phyloP scores from a whole-genome alignment of 495 filamentous ascomycete species.

The Tirmania nivea region DNA sequence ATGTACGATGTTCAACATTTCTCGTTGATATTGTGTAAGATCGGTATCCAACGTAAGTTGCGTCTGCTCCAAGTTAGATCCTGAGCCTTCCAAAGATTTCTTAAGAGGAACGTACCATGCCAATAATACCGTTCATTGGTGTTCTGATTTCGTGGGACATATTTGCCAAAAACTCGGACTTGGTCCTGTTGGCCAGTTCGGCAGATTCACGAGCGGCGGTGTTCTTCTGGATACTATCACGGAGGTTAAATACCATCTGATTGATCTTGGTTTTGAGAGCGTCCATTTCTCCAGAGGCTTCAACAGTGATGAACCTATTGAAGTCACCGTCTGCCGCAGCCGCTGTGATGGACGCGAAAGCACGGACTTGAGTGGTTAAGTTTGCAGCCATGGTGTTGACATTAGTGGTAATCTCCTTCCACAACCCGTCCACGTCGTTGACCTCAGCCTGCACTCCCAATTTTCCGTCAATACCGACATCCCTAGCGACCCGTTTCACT shows the following conservation, averaged over 20 bases:
- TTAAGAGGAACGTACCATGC: constrained; percentile 12
- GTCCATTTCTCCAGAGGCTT: constrained; percentile 97
- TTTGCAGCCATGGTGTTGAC: constrained; percentile 99
- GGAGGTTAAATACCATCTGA: constrained; percentile 88
- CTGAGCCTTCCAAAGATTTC: background rate
- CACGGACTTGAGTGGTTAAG: constrained; percentile 88
- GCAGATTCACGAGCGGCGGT: constrained; percentile 91
- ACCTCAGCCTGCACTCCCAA: constrained; percentile 97
- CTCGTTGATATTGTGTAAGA: constrained; percentile 78
- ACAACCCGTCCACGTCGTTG: constrained; percentile 76
- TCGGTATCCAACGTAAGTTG: constrained; percentile 93
- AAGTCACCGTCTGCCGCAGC: constrained; percentile 94
- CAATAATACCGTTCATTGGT: constrained; percentile 47
- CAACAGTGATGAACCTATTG: constrained; percentile 90
- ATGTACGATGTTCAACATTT: constrained; percentile 98
- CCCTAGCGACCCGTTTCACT: constrained; percentile 84
- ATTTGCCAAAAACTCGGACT: constrained; percentile 96
- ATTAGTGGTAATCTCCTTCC: constrained; percentile 96
- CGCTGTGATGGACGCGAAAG: constrained; percentile 94
- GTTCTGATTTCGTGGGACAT: constrained; percentile 99
- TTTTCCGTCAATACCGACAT: constrained; percentile 95
- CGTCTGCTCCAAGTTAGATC: constrained; percentile 68
- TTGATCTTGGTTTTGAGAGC: constrained; percentile 98
- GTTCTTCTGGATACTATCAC: constrained; percentile 93
- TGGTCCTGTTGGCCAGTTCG: constrained; percentile 93